Conservation (phyloP, 306 rosid species). For the Urtica urens region DNA sequence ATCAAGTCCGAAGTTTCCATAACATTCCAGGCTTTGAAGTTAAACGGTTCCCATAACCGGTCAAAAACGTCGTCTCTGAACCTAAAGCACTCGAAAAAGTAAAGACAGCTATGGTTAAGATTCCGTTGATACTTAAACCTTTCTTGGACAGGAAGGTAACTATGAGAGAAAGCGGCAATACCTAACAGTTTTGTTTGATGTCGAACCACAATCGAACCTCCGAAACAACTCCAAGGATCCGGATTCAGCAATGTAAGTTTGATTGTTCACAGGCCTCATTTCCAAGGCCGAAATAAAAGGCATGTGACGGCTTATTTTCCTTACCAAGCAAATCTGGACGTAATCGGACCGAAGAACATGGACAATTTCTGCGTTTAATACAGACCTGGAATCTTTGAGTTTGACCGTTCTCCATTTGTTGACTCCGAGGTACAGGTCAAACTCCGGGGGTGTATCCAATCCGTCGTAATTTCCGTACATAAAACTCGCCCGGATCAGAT, state of each 20-base stretch:
- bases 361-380: slow-evolving; percentile 13
- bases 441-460: neutral
- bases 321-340: slow-evolving; percentile 15
- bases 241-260: slow-evolving; percentile 4
- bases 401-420: slow-evolving; percentile 17
- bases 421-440: slow-evolving; percentile 17
- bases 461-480: slow-evolving; percentile 21
- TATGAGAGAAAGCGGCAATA: neutral
- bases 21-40: neutral
- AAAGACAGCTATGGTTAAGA: neutral
- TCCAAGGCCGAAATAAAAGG: slow-evolving; percentile 25
- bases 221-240: slow-evolving; percentile 11
- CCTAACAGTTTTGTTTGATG: neutral
- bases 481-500: slow-evolving; percentile 20
- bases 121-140: neutral
- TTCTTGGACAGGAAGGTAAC: too few species aligned
- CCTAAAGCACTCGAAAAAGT: slow-evolving; percentile 8
- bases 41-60: slow-evolving; percentile 34
- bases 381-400: neutral
- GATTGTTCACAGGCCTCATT: slow-evolving; percentile 16
- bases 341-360: slow-evolving; percentile 15
- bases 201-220: slow-evolving; percentile 14
- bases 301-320: neutral
- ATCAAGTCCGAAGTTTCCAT: slow-evolving; percentile 3
- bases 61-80: slow-evolving; percentile 25